Percentiles rank a stretch among this genome's conserved stretches.
Conservation (phyloP, 2,329 filamentous ascomycete genomes). For the Paramyrothecium sp. region DNA sequence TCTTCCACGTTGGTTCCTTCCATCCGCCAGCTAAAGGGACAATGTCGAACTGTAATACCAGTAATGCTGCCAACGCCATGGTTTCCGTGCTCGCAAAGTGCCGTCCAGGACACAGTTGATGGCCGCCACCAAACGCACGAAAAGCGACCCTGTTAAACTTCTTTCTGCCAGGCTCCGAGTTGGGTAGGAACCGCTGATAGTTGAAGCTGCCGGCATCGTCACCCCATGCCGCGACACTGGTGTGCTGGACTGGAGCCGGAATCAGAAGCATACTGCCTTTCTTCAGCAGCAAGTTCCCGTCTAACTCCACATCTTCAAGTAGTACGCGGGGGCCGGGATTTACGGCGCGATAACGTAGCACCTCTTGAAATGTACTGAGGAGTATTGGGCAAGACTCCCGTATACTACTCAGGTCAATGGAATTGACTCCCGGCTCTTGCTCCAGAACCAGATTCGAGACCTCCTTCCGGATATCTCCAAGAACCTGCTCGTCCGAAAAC, state of each 20-base stretch:
- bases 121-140: conserved; percentile 7
- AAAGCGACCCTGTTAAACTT: background rate
- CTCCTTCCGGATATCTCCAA: background rate
- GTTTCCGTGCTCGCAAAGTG: conserved; percentile 14
- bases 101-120: conserved; percentile 12
- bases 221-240: background rate
- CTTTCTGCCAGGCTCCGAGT: background rate
- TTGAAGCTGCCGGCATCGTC: background rate
- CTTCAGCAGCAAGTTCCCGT: background rate
- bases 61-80: conserved; percentile 7
- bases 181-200: background rate
- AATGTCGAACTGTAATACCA: conserved; percentile 10
- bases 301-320: background rate
- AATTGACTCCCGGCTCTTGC: background rate
- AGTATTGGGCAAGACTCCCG: background rate
- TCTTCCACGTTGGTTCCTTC: background rate
- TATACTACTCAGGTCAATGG: background rate
- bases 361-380: background rate
- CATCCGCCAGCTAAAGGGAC: background rate
- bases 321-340: background rate
- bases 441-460: background rate
- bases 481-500: background rate
- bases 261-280: background rate
- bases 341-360: background rate
- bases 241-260: background rate